Conservation (phyloP, 1,139 yeast genomes). For the Yamadazyma buinensis region DNA sequence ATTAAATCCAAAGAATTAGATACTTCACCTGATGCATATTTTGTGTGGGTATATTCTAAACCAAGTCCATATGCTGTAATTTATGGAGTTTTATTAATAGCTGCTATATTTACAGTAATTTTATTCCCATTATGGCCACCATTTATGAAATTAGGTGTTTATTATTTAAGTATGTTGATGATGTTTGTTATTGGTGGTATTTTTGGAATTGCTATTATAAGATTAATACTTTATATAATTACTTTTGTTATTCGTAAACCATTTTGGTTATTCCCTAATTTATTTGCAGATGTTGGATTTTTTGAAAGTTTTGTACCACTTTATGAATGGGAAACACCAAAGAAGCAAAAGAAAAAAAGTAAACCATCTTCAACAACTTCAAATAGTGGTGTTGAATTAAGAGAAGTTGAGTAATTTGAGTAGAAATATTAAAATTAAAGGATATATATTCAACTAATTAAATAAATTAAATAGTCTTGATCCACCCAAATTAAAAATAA, state of each 20-base stretch:
- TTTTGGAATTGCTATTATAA: slow-evolving; percentile 73
- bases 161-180: slow-evolving; percentile 79
- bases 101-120: slow-evolving; percentile 69
- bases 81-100: slow-evolving; percentile 62
- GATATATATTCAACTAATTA: no score
- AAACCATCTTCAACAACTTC: not conserved
- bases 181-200: slow-evolving; percentile 73
- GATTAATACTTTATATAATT: slow-evolving; percentile 67
- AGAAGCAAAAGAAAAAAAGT: slow-evolving; percentile 21
- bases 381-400: slow-evolving; percentile 30
- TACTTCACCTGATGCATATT: slow-evolving; percentile 73
- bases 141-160: slow-evolving; percentile 84
- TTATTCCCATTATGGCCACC: slow-evolving; percentile 97
- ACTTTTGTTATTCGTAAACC: slow-evolving; percentile 64
- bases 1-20: slow-evolving; percentile 65
- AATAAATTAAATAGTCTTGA: no score
- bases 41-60: slow-evolving; percentile 80
- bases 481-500: no score
- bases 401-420: slow-evolving; percentile 50
- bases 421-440: no score
- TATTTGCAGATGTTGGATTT: slow-evolving; percentile 94
- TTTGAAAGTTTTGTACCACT: slow-evolving; percentile 87
- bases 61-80: slow-evolving; percentile 65
- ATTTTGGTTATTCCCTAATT: slow-evolving; percentile 93
- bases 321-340: slow-evolving; percentile 77